Base-by-base conservation (phyloP, 805 yeast species). In the Candida sithepensis region DNA sequence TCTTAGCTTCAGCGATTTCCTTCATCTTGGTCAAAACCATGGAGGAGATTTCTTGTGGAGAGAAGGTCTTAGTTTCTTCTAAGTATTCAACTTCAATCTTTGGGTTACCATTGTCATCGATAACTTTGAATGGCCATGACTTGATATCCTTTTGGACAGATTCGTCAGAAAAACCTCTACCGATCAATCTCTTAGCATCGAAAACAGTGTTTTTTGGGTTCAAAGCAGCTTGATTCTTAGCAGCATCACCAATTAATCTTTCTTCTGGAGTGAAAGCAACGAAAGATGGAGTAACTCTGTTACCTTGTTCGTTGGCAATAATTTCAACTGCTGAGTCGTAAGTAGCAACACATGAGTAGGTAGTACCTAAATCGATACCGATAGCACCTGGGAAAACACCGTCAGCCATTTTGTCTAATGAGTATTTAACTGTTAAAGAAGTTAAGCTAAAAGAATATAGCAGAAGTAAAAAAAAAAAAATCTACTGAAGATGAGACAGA, bases 341-440 rank as follows among this genome's bases (percentile, higher is more conserved):
- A 67, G 84, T 82, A 71, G 88, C 88, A 65, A 83, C 88, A 82
- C 88, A 83, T 52, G 88, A 83, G 66, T 68, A 68, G 60, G 89
- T 84, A 65, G 96, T 88, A 82, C 96, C 96, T 75, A 88, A 80
- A 81, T 91, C 98, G 84, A 92, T 92, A 85, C 99, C 99, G 72
- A 89, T 87, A 76, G 94, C 94, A 86, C 97, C 97, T 84, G 91
- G 94, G 85, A 87, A 90, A 79, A 90, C 94, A 85, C 96, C 96
- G 82, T 90, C 97, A 85, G 91, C 88, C 91, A 85, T 85, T 74
- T 74, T 77, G 60, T 39, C 19, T 43, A 41, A 42, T 47, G 41
- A 10, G 40, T 19, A n/a, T 40, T 28, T 40, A 47, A 50, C 16
- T 44, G 36, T 32, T 30, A 22, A 13, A 44, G 39, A 38, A 46